Evolutionary conservation across 2,329 filamentous ascomycete species (phyloP), one percentile per base, ranked within the genome.

Genomic region (Cytospora mali): DNA sequence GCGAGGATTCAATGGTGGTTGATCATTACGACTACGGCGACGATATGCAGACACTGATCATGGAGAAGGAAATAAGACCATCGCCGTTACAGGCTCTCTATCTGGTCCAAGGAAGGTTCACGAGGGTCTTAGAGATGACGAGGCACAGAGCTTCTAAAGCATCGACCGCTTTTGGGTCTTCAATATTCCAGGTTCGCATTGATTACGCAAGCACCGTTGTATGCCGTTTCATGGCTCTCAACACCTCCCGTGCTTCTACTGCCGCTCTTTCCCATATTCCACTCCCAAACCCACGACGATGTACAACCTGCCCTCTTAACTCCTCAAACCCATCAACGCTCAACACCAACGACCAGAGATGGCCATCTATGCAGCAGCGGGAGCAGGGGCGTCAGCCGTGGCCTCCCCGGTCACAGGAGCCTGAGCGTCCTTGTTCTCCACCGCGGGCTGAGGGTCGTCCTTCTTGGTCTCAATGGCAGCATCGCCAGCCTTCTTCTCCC

Each of bases 401-500:
- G 72, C 75, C 58, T 68, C 71, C 23, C 69, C 74, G 13, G 72
- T 69, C 21, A 69, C 73, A 10, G 72, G 71, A 4, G 74, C 73
- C 42, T 48, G 60, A 7, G 63, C n/a, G n/a, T 59, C 29, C 27
- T 21, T 10, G 48, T 71, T 70, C 21, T 70, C 74, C 6, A 68
- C 71, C 58, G 73, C 68, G 18, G 67, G 57, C 64, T 72, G 70
- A 21, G 68, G 66, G 18, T 75, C 72, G 28, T 74, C 75, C 60
- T 75, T 74, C 70, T 74, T 73, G 70, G 60, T 64, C 63, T 69
- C 66, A 25, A 68, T 67, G 9, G 67, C 69, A 25, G 71, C 71
- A 60, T 69, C 68, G 48, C 73, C 74, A 25, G 71, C 69, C 67
- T 80, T 78, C 76, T 81, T 80, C 74, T 84, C 81, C 81, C 87